Conservation (phyloP, 2,329 filamentous ascomycete genomes). For the Didymosphaeria variabile region DNA sequence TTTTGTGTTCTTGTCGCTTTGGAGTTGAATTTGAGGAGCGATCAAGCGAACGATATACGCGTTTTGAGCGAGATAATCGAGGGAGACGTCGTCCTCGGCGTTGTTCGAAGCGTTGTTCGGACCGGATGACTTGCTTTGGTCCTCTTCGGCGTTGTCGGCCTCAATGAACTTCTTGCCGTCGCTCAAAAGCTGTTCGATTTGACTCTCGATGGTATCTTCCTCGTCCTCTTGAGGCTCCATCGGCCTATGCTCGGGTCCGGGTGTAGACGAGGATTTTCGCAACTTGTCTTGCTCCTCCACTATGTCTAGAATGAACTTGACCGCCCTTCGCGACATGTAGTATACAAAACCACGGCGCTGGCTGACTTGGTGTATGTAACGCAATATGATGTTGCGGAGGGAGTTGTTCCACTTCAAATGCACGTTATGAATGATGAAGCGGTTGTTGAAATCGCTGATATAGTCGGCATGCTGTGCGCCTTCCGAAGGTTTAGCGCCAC, state of each 20-base stretch:
- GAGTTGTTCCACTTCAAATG: conserved; percentile 99
- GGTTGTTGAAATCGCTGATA: conserved; percentile 94
- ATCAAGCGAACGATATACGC: conserved; percentile 95
- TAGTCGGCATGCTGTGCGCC: conserved; percentile 79
- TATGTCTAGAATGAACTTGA: conserved; percentile 98
- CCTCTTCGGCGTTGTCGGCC: conserved; percentile 58
- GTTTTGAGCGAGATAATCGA: conserved; percentile 89
- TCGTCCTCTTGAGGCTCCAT: conserved; percentile 63
- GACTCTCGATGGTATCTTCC: conserved; percentile 77
- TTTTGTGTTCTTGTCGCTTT: conserved; percentile 97
- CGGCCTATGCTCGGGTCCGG: conserved; percentile 32
- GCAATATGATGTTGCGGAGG: conserved; percentile 91
- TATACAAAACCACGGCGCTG: conserved; percentile 97
- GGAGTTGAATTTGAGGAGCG: conserved; percentile 95
- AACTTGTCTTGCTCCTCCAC: conserved; percentile 90
- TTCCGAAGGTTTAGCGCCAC: conserved; percentile 64
- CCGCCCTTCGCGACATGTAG: conserved; percentile 92
- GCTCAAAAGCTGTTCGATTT: conserved; percentile 83
- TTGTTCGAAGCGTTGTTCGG: conserved; percentile 32
- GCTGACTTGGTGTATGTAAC: conserved; percentile 96
- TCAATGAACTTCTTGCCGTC: conserved; percentile 86
- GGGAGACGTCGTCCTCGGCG: conserved; percentile 70
- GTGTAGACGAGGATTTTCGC: conserved; percentile 42
- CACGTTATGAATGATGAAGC: conserved; percentile 97
- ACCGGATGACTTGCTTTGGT: conserved; percentile 24